Evolutionary conservation across 352 stramenopile species (phyloP).

Genomic region (Pythium diclinum): DNA sequence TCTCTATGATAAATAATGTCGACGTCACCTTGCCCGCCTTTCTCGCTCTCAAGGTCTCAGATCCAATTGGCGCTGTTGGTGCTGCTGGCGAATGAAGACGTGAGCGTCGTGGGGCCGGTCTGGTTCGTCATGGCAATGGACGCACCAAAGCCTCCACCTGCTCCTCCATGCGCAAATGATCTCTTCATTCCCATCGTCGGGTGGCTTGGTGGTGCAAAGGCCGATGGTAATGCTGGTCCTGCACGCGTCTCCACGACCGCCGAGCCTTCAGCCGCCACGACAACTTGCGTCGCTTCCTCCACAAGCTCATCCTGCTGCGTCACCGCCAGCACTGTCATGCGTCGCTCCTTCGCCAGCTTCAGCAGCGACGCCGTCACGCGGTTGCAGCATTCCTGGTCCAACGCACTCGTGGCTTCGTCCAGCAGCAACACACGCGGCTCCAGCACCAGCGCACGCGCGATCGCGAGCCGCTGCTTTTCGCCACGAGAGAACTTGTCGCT

Average conservation of each 20-base stretch:
- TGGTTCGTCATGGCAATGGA: neutral
- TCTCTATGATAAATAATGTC: neutral
- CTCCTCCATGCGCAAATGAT: neutral
- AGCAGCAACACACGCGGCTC: constrained; percentile 71
- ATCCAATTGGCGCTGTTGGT: neutral
- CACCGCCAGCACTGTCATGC: constrained; percentile 14
- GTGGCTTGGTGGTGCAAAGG: neutral
- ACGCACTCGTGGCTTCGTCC: constrained; percentile 78
- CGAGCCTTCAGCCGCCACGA: constrained; percentile 2
- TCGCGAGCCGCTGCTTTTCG: constrained; percentile 73
- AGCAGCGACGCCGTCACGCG: constrained; percentile 8
- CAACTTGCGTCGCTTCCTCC: constrained; percentile 1
- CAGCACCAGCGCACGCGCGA: constrained; percentile 72
- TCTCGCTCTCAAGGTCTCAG: neutral
- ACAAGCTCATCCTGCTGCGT: constrained; percentile 8
- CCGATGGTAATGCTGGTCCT: neutral
- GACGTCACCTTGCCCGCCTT: too few relatives aligned
- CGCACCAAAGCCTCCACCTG: neutral
- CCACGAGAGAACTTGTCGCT: constrained; percentile 67
- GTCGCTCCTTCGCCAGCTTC: neutral
- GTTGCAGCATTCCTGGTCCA: constrained; percentile 32
- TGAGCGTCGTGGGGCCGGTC: neutral
- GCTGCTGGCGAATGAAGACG: neutral
- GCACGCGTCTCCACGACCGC: neutral
- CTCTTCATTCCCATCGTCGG: neutral